Evolutionary conservation across 2,329 filamentous ascomycete genomes (phyloP), one percentile per base, ranked within the genome.

Genomic region (Fusarium sp.): DNA sequence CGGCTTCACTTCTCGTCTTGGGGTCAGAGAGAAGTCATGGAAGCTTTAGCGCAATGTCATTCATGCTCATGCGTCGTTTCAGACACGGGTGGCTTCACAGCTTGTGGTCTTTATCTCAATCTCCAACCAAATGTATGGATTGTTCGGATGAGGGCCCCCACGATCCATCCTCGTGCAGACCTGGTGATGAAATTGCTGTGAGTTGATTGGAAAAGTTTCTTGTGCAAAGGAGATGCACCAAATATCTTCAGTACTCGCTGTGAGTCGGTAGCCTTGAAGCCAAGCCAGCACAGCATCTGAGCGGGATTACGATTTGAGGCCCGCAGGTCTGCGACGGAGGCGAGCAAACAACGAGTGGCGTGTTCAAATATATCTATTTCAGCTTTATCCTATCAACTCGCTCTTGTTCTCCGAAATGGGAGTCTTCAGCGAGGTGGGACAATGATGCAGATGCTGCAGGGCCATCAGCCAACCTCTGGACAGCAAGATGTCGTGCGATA

Each of bases 1-100:
- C 35, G 4, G 25, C 23, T 56, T 37, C 13, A 6, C n/a, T 34
- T 25, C 5, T 56, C n/a, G 20, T 18, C 32, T 34, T 23, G 20
- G 14, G 4, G 14, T 2, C 2, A n/a, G 23, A n/a, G 23, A 6
- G n/a, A 11, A 4, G 0, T 1, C 4, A 10, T 54, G 25, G 5
- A 30, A 13, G 7, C 30, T 13, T 52, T 30, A 18, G 18, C 3
- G 25, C 5, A 1, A 27, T n/a, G 11, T 2, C 2, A 30, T 50
- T 27, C 25, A 18, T 27, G 16, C 9, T 27, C 6, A 18, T 30
- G 45, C 16, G 14, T 50, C 14, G 25, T 54, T 30, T 20, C 50
- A n/a, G 27, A 5, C 50, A 20, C 20, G 16, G 34, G 35, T 41
- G 56, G 35, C 23, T 41, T 41, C 23, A 41, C 23, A 37, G 35